phyloP scores from a whole-genome alignment of 305 asterid species.

The Coffea humblotiana region DNA sequence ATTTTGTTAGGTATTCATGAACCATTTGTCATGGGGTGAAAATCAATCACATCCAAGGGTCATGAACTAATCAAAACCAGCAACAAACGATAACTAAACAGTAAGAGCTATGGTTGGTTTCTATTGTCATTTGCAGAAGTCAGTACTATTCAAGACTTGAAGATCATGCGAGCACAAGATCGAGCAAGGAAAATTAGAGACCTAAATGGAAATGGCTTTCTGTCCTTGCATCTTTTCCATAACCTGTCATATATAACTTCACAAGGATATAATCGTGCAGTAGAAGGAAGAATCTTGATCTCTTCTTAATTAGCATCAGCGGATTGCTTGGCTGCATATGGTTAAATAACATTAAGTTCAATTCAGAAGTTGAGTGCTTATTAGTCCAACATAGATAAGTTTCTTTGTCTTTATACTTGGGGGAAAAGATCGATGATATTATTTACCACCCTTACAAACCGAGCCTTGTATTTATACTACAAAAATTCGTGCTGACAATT shows the following conservation, averaged over 20 bases:
- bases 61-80: background rate
- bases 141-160: background rate
- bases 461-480: background rate
- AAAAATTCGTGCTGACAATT: background rate
- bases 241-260: background rate
- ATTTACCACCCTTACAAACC: background rate
- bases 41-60: constrained; percentile 1
- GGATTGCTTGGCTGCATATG: background rate
- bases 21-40: background rate
- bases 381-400: background rate
- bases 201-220: background rate
- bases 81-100: background rate
- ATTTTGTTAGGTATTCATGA: background rate
- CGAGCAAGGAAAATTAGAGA: background rate
- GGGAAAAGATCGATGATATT: background rate
- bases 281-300: background rate
- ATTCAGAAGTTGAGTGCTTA: background rate
- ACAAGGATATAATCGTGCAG: background rate
- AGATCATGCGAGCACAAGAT: too few relatives aligned
- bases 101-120: background rate
- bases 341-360: background rate
- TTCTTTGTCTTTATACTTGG: background rate
- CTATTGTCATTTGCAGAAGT: background rate
- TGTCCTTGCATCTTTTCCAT: background rate
- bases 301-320: background rate